Base-by-base conservation (phyloP, 441 rosid genomes). In the Oxalis stricta region DNA sequence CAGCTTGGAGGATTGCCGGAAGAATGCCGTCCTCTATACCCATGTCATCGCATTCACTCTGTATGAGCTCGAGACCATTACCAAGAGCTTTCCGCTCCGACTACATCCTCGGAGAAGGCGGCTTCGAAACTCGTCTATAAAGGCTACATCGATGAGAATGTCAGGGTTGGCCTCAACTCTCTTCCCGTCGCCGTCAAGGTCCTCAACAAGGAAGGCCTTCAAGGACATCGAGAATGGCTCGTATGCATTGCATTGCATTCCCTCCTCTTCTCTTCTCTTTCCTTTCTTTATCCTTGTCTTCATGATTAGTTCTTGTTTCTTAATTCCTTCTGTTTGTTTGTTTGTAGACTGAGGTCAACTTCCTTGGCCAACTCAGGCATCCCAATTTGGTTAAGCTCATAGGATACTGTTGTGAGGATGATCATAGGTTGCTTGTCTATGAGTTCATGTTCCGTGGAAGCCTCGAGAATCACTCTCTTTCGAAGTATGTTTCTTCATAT, bases 71-170 rank as follows among this genome's bases (percentile, higher is more conserved):
- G 99, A 86, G 74, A 86, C 95, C 34, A 86, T 86, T 39, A 91
- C 99, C 38, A 91, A 91, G 84, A 91, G 95, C 61, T 91, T n/a
- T 86, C 73, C 91, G 96, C 33, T 72, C 96, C 1, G 99, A 91
- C 55, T 86, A 91, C 56, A 86, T 91, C 56, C 77, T 76, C 19
- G 89, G 84, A 0, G 89, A 80, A 55, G 89, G 89, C 19, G 84
- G 89, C 13, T 80, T 80, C 19, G 89, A 84, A 35, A 74, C 84
- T 0, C n/a, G 89, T 80, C 33, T 76, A 80, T 56, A 80, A 80
- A 52, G 84, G 89, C 34, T 80, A 80, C 68, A 76, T 80, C 38
- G 84, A 80, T 41, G 89, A 80, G 62, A 80, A 76, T 62, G 82
- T 80, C 52, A 72, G 84, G 60, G 63, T 76, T 23, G 84, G 77